Conservation (phyloP, 495 filamentous ascomycete species). For the Terfezia claveryi region DNA sequence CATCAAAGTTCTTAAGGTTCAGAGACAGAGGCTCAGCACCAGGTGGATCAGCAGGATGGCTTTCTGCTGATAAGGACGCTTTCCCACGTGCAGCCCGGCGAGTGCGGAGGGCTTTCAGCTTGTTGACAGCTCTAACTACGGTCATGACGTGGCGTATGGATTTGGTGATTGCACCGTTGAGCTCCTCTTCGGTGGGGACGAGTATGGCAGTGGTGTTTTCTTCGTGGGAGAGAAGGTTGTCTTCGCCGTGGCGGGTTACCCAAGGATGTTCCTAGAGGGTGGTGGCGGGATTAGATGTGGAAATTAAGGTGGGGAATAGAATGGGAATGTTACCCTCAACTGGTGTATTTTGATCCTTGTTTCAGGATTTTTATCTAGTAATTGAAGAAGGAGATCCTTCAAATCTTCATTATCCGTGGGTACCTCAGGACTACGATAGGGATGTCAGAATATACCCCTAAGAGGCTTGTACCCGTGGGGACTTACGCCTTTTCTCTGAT, state of each 20-base stretch:
- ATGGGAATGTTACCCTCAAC: slow-evolving; percentile 38
- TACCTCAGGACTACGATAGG: slow-evolving; percentile 26
- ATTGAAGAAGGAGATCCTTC: slow-evolving; percentile 39
- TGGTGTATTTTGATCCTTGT: slow-evolving; percentile 65
- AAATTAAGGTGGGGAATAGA: neutral
- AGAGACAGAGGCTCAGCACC: slow-evolving; percentile 13
- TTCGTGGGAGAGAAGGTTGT: slow-evolving; percentile 55
- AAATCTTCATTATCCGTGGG: slow-evolving; percentile 38
- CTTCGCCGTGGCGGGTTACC: slow-evolving; percentile 66
- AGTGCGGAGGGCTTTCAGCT: slow-evolving; percentile 48
- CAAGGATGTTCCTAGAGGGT: slow-evolving; percentile 58
- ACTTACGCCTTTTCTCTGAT: slow-evolving; percentile 43
- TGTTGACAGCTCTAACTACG: slow-evolving; percentile 83
- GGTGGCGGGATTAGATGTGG: too few species aligned
- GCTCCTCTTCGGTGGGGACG: slow-evolving; percentile 70
- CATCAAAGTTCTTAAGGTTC: slow-evolving; percentile 19
- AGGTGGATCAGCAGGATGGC: slow-evolving; percentile 6
- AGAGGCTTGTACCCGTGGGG: neutral
- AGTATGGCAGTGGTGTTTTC: slow-evolving; percentile 73
- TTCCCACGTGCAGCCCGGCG: slow-evolving; percentile 4
- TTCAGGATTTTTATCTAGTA: slow-evolving; percentile 55
- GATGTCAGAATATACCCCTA: neutral
- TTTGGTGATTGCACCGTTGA: slow-evolving; percentile 71
- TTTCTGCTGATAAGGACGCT: neutral
- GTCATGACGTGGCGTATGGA: slow-evolving; percentile 66